Evolutionary conservation across 306 rosid species (phyloP), one percentile per base, ranked within the genome.

Genomic region (Ceratonia siliqua): DNA sequence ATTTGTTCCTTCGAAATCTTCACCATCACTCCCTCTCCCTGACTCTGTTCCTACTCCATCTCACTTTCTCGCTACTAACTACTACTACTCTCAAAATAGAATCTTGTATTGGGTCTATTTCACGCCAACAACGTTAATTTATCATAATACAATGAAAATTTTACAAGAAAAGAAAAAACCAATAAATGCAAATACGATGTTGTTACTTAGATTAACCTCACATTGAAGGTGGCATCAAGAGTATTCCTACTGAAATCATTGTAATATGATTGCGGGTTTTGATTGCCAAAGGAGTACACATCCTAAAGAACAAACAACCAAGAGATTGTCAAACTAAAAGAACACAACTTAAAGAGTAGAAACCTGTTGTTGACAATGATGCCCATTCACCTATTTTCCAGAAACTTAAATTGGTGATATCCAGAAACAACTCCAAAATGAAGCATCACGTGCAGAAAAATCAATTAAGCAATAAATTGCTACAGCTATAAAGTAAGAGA

Each of bases 181-280:
- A 13, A 14, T n/a, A 7, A 30, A 25, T 55, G 20, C 36, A 70
- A 36, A 27, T 21, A 1, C 15, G 25, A 45, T 22, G 20, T n/a
- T 8, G 10, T 10, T 30, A 28, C 18, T 2, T 14, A n/a, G 20
- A 5, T 28, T 45, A 12, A 21, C 17, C 82, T 61, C 41, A 80
- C 87, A 42, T 84, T 62, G 52, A 54, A 73, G 43, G 82, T 2
- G n/a, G 81, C 82, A 30, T 84, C 68, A 0, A 84, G 25, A 55
- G 74, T 17, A 8, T 25, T 12, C 76, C 3, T 42, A 68, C 80
- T 68, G 75, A 84, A 80, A 18, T 68, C 85, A 2, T 8, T 12
- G 7, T 62, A 39, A 74, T 73, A 80, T 52, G 87, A 76, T 13
- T 58, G 15, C 5, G 67, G 72, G 48, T 46, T 55, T 38, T 32